Evolutionary conservation across 2,329 filamentous ascomycete genomes (phyloP), one percentile per base, ranked within the genome.

Genomic region (Diaporthe capsici): DNA sequence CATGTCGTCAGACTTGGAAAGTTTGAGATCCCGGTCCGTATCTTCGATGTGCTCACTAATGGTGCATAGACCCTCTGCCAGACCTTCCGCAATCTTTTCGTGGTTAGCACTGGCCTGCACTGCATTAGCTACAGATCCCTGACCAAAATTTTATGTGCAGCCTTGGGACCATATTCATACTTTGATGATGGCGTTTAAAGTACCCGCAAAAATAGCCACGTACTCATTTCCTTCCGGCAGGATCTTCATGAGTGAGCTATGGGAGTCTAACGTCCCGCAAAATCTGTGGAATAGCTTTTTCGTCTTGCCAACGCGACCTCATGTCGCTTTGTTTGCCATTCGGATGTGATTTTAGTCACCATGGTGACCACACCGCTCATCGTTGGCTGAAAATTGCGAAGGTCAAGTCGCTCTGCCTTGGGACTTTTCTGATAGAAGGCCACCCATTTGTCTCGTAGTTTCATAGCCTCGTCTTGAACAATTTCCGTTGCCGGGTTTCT

Each of bases 171-270:
- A 8, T 17, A 10, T 13, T 37, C 55, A 0, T 58, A 79, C 80
- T 71, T 81, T 76, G n/a, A 82, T 80, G 13, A 83, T 74, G 6
- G 78, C 78, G n/a, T 78, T 81, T 5, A 82, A 57, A 0, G 76
- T 77, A 0, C 81, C 81, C 3, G 80, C 78, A n/a, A 82, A 82
- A 0, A 83, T 73, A 0, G 81, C 82, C 3, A 81, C 78, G 28
- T 83, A 83, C 65, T 83, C 79, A 28, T 79, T 82, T 2, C 80
- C 79, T 6, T 80, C 77, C 0, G 81, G 81, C 0, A 83, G 78
- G 12, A 82, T 67, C n/a, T 81, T 63, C 9, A 83, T 34, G 0
- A 82, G 75, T 1, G 76, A 37, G 7, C 76, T 78, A 37, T 83
- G 81, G 0, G 80, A 78, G 68, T 80, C 65, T 17, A 82, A 34